Evolutionary conservation across 176 grass and related monocot species (phyloP).

Genomic region (Triticum urartu): DNA sequence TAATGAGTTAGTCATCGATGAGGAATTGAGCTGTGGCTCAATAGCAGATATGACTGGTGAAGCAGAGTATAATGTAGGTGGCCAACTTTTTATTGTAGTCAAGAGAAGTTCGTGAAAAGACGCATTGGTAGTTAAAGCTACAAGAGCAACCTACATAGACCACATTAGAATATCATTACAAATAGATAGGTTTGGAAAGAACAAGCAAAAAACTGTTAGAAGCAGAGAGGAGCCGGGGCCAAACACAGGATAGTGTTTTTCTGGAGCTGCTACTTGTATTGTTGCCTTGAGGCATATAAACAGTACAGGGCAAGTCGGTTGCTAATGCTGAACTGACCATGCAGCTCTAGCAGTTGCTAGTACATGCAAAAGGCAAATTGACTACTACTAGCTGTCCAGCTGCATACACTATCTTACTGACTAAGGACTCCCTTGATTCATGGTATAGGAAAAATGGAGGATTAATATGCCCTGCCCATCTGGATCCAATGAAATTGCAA

Average conservation of each 20-base stretch:
- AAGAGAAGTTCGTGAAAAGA: slow-evolving; percentile 87
- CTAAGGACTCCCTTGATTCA: background rate
- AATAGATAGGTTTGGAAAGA: slow-evolving; percentile 20
- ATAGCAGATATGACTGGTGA: slow-evolving; percentile 90
- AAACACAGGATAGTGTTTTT: background rate
- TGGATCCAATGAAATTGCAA: no score
- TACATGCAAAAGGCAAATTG: background rate
- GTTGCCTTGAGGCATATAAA: background rate
- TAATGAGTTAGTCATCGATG: slow-evolving; percentile 72
- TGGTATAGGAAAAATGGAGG: no score
- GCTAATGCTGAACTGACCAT: background rate
- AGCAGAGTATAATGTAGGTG: slow-evolving; percentile 69
- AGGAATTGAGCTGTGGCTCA: slow-evolving; percentile 74
- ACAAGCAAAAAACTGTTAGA: background rate
- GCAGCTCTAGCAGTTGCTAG: background rate
- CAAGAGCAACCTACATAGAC: slow-evolving; percentile 81
- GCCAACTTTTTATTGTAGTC: slow-evolving; percentile 81
- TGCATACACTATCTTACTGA: background rate
- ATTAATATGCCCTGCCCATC: no score
- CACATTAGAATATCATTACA: slow-evolving; percentile 43
- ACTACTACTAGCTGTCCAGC: background rate
- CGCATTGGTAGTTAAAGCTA: slow-evolving; percentile 82
- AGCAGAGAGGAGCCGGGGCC: background rate
- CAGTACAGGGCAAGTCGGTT: background rate
- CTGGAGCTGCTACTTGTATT: background rate